Evolutionary conservation across 306 rosid species (phyloP).

Genomic region (Glycine latifolia): DNA sequence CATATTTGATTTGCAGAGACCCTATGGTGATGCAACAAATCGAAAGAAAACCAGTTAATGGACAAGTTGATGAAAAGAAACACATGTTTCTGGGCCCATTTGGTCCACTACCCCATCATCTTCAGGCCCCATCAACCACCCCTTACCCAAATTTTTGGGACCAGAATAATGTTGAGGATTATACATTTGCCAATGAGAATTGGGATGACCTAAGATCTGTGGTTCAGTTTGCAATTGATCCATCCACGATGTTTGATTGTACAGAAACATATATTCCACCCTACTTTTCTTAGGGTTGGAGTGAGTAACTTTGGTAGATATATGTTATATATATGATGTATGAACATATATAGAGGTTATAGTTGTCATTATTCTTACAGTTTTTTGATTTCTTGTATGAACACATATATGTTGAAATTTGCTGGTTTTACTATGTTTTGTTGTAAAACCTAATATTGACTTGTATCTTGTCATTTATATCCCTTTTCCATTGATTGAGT

Average conservation of each 20-base stretch:
- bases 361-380: conserved; percentile 10
- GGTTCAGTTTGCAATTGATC: conserved; percentile 63
- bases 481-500: background rate
- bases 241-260: conserved; percentile 42
- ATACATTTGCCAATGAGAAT: conserved; percentile 52
- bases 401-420: conserved; percentile 12
- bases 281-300: conserved; percentile 8
- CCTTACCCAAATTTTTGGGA: too few relatives aligned
- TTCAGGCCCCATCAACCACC: too few relatives aligned
- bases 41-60: conserved; percentile 45
- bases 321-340: background rate
- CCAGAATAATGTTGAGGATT: conserved; percentile 37
- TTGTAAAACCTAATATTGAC: conserved; percentile 25
- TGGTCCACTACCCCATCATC: background rate
- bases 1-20: conserved; percentile 43
- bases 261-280: conserved; percentile 29
- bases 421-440: conserved; percentile 22
- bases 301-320: background rate
- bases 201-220: conserved; percentile 76
- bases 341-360: background rate
- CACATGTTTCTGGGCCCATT: conserved; percentile 36
- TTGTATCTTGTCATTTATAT: conserved; percentile 22
- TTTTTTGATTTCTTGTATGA: conserved; percentile 11
- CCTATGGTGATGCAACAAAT: conserved; percentile 41
- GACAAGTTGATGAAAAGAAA: conserved; percentile 41